A percentile compares a stretch with the other conserved stretches of the same genome.
Evolutionary conservation across 305 asterid species (phyloP).

Genomic region (Fraxinus baroniana): DNA sequence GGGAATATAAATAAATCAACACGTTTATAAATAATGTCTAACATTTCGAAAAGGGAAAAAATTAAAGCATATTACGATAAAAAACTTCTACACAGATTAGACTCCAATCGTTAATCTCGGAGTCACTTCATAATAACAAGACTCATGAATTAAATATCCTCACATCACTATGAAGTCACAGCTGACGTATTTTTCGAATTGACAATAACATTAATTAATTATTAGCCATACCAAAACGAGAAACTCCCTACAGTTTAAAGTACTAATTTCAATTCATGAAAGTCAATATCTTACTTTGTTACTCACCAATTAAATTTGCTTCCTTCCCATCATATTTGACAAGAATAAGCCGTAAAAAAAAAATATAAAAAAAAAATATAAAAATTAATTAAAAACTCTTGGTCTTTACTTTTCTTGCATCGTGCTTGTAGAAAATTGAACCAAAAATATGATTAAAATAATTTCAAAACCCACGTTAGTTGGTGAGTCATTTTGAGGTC

Average conservation of each 20-base stretch:
- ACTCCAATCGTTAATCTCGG: neutral
- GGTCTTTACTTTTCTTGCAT: neutral
- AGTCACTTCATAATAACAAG: neutral
- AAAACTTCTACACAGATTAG: neutral
- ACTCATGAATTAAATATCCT: too few relatives aligned
- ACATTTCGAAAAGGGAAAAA: neutral
- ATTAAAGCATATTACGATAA: neutral
- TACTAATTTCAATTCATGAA: neutral
- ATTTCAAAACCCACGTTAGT: neutral
- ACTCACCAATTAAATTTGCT: neutral
- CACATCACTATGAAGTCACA: slow-evolving; percentile 16
- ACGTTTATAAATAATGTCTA: neutral
- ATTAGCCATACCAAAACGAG: neutral
- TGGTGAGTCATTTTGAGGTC: neutral
- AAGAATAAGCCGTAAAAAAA: neutral
- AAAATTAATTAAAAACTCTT: neutral
- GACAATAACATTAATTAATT: neutral
- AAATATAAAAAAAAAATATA: neutral
- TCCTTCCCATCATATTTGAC: neutral
- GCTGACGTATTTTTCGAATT: slow-evolving; percentile 10
- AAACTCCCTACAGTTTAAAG: neutral
- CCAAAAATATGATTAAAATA: neutral
- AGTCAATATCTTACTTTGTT: slow-evolving; percentile 3
- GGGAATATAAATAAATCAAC: neutral
- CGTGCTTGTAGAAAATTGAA: neutral